phyloP scores from a whole-genome alignment of 305 asterid genomes.

The Rubia occidens region DNA sequence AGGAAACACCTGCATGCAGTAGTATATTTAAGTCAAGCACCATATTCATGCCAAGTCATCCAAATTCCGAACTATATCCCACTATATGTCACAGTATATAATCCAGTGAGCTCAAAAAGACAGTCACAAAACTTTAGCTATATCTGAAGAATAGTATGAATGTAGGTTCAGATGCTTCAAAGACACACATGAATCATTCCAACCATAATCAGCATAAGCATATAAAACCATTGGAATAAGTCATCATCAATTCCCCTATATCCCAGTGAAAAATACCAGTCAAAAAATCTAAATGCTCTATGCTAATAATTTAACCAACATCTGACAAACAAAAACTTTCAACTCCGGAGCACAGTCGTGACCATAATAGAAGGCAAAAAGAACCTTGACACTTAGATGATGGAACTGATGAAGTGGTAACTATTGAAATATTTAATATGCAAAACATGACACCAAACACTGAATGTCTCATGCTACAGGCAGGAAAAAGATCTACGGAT shows the following conservation, averaged over 20 bases:
- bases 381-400: neutral
- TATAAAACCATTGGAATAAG: neutral
- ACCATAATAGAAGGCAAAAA: neutral
- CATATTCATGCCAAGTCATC: neutral
- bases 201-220: neutral
- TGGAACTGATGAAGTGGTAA: neutral
- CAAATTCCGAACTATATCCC: neutral
- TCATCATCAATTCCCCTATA: neutral
- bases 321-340: neutral
- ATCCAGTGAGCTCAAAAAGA: neutral
- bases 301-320: neutral
- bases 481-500: neutral
- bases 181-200: neutral
- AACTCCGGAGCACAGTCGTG: neutral
- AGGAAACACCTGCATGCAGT: conserved; percentile 36
- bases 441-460: neutral
- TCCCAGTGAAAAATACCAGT: neutral
- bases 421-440: neutral
- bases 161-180: neutral
- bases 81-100: neutral
- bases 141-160: neutral
- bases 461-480: neutral
- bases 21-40: conserved; percentile 5
- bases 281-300: neutral
- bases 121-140: neutral